Conservation (phyloP, 2,329 filamentous ascomycete species). For the Fusarium ramigenum region DNA sequence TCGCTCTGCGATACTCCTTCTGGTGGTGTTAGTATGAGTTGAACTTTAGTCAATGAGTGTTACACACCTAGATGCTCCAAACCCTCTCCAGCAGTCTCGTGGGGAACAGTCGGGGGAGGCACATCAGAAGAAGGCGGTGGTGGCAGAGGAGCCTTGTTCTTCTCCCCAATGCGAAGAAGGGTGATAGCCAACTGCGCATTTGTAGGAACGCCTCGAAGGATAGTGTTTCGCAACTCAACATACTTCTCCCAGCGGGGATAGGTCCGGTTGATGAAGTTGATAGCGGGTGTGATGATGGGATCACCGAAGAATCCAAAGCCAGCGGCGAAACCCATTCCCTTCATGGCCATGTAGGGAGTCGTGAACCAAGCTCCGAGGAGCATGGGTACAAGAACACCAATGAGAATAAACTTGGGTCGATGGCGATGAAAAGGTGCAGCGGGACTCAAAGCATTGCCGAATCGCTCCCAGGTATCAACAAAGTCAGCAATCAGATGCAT, state of each 20-base stretch:
- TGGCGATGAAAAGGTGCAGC: slow-evolving; percentile 68
- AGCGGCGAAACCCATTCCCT: slow-evolving; percentile 71
- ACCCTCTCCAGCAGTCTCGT: slow-evolving; percentile 55
- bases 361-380: slow-evolving; percentile 63
- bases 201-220: slow-evolving; percentile 84
- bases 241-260: slow-evolving; percentile 80
- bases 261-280: slow-evolving; percentile 67
- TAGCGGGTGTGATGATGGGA: slow-evolving; percentile 70
- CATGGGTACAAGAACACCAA: slow-evolving; percentile 60
- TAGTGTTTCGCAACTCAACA: slow-evolving; percentile 76
- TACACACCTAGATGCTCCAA: slow-evolving; percentile 49
- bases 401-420: slow-evolving; percentile 63
- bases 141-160: slow-evolving; percentile 81
- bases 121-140: slow-evolving; percentile 56
- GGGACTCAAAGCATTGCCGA: slow-evolving; percentile 68
- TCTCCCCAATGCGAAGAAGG: slow-evolving; percentile 81
- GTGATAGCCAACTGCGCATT: slow-evolving; percentile 87
- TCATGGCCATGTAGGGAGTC: slow-evolving; percentile 69
- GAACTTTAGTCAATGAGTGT: no score
- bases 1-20: slow-evolving; percentile 68
- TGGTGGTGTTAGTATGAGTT: slow-evolving; percentile 34
- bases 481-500: slow-evolving; percentile 67
- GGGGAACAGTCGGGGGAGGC: slow-evolving; percentile 51
- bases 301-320: slow-evolving; percentile 85
- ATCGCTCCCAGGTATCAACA: slow-evolving; percentile 61